Evolutionary conservation across 371 early-diverging fungal species (phyloP), one percentile per base, ranked within the genome.

Genomic region (Umbelopsis sp.): DNA sequence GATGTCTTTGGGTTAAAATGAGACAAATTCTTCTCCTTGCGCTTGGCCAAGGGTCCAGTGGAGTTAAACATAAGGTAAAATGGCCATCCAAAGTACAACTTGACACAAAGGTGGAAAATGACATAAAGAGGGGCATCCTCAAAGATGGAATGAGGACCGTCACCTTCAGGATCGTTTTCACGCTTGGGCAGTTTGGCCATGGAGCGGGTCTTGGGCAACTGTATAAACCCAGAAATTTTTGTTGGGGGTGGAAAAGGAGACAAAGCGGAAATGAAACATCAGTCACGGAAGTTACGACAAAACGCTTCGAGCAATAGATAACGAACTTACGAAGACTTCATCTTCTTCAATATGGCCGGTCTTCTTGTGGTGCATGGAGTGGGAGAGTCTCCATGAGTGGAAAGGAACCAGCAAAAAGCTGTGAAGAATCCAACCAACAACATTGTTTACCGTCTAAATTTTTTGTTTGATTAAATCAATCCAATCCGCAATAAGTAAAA

Each of bases 51-150:
- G 66, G 81, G 79, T 3, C 93, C 93, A 8, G 92, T 86, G 7
- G 81, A 82, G 72, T 94, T 94, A 68, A 78, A 67, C 51, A 89
- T 70, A 62, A 96, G 77, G 74, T 96, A 96, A 51, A 87, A 72
- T 29, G 93, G 94, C 96, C 96, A 96, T 44, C 96, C 96, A 52
- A 93, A 77, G 16, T 85, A 45, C 68, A 92, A 84, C 87, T 91
- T 89, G 38, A 79, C 63, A 44, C 91, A 65, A 66, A 93, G 80
- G 75, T 78, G 77, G 69, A 82, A 76, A 48, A 93, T 66, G 24
- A 86, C 77, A 32, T 78, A 76, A 50, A 93, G 73, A 25, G 96
- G 94, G 16, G 90, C 75, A 41, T 89, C 91, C 63, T 91, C 89
- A 41, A 87, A 73, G 38, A 82, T 53, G 32, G 77, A 71, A 62